Evolutionary conservation across 179 eudicot genomes (phyloP), one percentile per base, ranked within the genome.

Genomic region (Dionaea muscipula): DNA sequence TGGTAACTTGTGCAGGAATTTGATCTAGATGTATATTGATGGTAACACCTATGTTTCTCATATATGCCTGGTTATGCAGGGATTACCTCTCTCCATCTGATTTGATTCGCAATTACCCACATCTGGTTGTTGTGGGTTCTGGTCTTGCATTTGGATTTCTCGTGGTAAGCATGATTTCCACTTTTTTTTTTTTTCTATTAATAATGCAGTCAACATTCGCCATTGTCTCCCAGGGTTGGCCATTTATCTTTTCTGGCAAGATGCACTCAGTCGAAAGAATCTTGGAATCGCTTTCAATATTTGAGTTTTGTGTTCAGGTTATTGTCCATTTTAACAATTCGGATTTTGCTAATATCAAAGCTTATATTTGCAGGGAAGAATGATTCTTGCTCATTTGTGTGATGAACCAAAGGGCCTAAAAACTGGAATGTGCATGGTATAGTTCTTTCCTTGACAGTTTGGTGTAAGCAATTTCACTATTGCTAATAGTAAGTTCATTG

Each of bases 331-430:
- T 38, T 65, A 38, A 61, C 47, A 51, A n/a, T n/a, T n/a, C n/a
- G n/a, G n/a, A n/a, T n/a, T n/a, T n/a, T n/a, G n/a, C n/a, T n/a
- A n/a, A n/a, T n/a, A n/a, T n/a, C n/a, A n/a, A n/a, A n/a, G n/a
- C n/a, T n/a, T n/a, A n/a, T n/a, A n/a, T n/a, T 70, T 70, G 72
- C 90, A 93, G 95, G 99, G 99, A 56, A 84, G 99, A 75, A 78
- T 93, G 96, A 83, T 93, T 66, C 74, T 93, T 57, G 64, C 96
- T 62, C 99, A 88, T 72, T 49, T 93, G 71, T 93, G 99, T 52
- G 99, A 93, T 75, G 96, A 93, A 75, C 95, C 99, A 17, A 93
- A 85, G 81, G 99, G 96, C 65, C 73, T 94, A 55, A 94, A 88
- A 77, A 94, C 96, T 41, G 78, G 68, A 62, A 85, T 94, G 99